These are phyloP conservation scores for Thinopyrum obtusiflorum DNA, from an alignment of 202 grass and related monocot genomes.

Conservation along the genomic window DNA sequence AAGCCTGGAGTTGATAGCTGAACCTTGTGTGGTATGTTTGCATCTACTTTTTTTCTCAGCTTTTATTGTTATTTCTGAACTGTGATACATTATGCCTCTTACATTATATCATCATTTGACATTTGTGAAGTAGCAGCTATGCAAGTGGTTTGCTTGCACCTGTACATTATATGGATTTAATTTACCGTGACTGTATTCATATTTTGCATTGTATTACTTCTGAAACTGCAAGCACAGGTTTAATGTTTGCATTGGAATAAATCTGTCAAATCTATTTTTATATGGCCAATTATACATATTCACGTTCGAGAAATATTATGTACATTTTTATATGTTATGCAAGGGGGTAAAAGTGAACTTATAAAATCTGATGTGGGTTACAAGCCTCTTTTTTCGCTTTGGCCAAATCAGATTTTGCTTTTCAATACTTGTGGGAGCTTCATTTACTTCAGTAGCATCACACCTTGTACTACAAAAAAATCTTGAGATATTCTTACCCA, in stretches of 20 bases:
- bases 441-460: background rate
- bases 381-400: background rate
- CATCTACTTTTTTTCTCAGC: background rate
- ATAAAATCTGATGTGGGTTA: background rate
- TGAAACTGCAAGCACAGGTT: background rate
- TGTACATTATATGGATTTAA: background rate
- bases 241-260: background rate
- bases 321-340: background rate
- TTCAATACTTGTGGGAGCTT: background rate
- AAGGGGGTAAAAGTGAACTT: background rate
- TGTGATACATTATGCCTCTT: background rate
- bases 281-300: background rate
- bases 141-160: background rate
- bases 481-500: background rate
- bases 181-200: background rate
- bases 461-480: background rate
- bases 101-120: background rate
- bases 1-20: conserved; percentile 22
- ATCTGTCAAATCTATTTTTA: background rate
- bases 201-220: background rate
- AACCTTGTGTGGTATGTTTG: conserved; percentile 26
- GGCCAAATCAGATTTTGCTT: background rate
- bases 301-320: background rate
- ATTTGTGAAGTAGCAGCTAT: background rate
- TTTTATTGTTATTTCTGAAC: background rate